phyloP scores from a whole-genome alignment of 441 rosid genomes.

The Eruca vesicaria region DNA sequence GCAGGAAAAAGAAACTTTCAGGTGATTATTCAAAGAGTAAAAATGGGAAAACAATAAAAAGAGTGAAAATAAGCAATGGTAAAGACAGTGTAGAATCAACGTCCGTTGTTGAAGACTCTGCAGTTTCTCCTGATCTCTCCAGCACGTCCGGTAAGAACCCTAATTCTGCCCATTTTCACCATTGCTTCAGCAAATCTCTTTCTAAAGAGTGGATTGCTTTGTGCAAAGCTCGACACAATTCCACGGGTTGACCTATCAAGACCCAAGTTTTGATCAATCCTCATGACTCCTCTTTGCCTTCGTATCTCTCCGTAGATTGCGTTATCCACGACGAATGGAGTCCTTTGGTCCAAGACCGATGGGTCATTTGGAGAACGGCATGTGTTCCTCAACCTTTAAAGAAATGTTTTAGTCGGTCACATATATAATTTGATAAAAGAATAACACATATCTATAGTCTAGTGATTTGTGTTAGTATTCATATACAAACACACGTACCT shows the following conservation, averaged over 20 bases:
- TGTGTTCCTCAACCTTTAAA: constrained; percentile 34
- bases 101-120: constrained; percentile 32
- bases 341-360: constrained; percentile 56
- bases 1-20: background rate
- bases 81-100: background rate
- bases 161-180: constrained; percentile 35
- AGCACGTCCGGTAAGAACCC: constrained; percentile 26
- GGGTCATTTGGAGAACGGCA: constrained; percentile 34
- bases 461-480: background rate
- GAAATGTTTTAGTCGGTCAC: background rate
- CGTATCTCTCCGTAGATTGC: constrained; percentile 43
- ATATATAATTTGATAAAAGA: background rate
- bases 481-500: constrained; percentile 4
- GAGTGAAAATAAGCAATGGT: background rate
- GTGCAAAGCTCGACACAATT: constrained; percentile 45
- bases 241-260: constrained; percentile 37
- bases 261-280: constrained; percentile 58
- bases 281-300: constrained; percentile 47
- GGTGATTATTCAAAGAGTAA: background rate
- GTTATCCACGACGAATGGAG: constrained; percentile 48
- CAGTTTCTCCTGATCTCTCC: constrained; percentile 31
- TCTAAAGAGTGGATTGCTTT: constrained; percentile 36
- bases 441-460: background rate
- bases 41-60: background rate
- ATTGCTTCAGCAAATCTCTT: constrained; percentile 35